Evolutionary conservation across 805 yeast genomes (phyloP).

Genomic region (Teunomyces tritomae): DNA sequence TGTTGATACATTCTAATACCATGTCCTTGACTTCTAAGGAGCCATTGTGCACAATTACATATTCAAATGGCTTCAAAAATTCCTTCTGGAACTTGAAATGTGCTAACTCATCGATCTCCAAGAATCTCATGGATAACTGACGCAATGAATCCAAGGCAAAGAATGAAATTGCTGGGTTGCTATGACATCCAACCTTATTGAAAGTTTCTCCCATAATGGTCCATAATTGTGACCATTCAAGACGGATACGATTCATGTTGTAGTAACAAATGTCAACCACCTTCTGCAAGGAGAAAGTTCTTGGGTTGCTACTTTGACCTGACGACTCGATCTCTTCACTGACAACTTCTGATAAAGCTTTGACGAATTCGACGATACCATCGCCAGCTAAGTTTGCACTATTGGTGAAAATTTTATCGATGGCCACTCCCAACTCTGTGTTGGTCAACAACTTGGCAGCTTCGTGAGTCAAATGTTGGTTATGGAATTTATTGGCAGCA

Average conservation of each 20-base stretch:
- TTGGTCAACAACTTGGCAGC: slow-evolving; percentile 58
- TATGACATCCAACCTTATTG: slow-evolving; percentile 78
- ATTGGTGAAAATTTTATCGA: slow-evolving; percentile 84
- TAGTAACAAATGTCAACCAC: slow-evolving; percentile 97
- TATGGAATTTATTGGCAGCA: slow-evolving; percentile 68
- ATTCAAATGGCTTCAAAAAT: slow-evolving; percentile 86
- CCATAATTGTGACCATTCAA: slow-evolving; percentile 97
- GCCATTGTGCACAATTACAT: slow-evolving; percentile 65
- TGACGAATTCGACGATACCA: slow-evolving; percentile 84
- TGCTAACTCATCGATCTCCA: slow-evolving; percentile 89
- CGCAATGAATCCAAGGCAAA: slow-evolving; percentile 94
- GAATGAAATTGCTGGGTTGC: slow-evolving; percentile 71
- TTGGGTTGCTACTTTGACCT: slow-evolving; percentile 75
- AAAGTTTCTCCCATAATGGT: slow-evolving; percentile 87
- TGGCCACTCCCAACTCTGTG: slow-evolving; percentile 70
- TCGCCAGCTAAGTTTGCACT: slow-evolving; percentile 76
- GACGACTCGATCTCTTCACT: slow-evolving; percentile 89
- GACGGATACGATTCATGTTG: slow-evolving; percentile 92
- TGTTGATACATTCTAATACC: slow-evolving; percentile 86
- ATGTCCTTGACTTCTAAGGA: slow-evolving; percentile 75
- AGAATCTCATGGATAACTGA: slow-evolving; percentile 87
- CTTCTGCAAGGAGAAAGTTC: slow-evolving; percentile 90
- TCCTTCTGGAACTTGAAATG: slow-evolving; percentile 96
- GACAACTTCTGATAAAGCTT: slow-evolving; percentile 82
- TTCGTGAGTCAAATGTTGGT: slow-evolving; percentile 60